Percentiles rank a stretch among this genome's conserved stretches.
These are phyloP conservation scores for Lentinus tigrinus DNA, from an alignment of 768 basidiomycete genomes.

Conservation along the genomic window DNA sequence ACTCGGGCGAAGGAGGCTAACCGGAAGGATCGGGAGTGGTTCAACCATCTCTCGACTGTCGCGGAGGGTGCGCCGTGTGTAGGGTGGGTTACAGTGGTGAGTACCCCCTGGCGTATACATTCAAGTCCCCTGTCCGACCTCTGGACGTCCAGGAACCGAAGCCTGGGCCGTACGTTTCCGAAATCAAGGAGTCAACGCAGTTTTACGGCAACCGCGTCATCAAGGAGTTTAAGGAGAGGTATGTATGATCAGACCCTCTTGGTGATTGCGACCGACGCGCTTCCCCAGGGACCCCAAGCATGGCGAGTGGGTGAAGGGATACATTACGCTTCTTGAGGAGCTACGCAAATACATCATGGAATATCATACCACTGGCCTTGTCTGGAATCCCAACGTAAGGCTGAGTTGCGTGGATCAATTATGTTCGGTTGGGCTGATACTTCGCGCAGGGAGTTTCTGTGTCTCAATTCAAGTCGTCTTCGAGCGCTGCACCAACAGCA, in stretches of 20 bases:
- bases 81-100: conserved; percentile 85
- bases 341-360: conserved; percentile 82
- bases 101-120: conserved; percentile 28
- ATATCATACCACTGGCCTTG: conserved; percentile 80
- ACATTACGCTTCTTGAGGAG: conserved; percentile 69
- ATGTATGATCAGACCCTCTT: not conserved
- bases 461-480: conserved; percentile 48
- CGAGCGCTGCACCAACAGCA: conserved; percentile 31
- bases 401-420: conserved; percentile 11
- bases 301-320: conserved; percentile 83
- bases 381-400: conserved; percentile 82
- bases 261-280: not conserved
- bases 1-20: conserved; percentile 81
- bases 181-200: conserved; percentile 80
- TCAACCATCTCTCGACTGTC: conserved; percentile 76
- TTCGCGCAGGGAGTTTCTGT: conserved; percentile 52
- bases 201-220: conserved; percentile 91
- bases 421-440: not conserved
- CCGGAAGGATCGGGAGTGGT: conserved; percentile 79
- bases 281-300: conserved; percentile 77
- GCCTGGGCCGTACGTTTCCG: conserved; percentile 76
- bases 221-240: conserved; percentile 94
- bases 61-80: conserved; percentile 78
- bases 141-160: conserved; percentile 54
- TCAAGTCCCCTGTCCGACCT: not conserved